Evolutionary conservation across 345 rosid species (phyloP).

Genomic region (Odontarrhena argentea): DNA sequence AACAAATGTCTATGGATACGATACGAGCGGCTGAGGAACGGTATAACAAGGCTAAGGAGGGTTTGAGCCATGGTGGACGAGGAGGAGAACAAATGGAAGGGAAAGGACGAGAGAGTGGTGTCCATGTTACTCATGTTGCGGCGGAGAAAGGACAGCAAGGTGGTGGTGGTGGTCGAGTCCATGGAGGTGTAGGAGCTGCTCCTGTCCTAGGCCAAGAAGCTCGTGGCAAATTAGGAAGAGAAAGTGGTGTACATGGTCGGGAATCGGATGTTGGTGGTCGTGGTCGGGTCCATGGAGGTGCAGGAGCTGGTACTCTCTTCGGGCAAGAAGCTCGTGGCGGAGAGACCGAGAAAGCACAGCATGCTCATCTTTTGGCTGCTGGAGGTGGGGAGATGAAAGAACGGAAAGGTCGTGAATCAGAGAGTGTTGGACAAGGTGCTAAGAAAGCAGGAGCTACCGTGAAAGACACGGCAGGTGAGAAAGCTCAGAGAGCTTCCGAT

Average conservation of each 20-base stretch:
- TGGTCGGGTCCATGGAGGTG: conserved; percentile 22
- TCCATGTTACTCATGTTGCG: conserved; percentile 24
- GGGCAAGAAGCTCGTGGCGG: conserved; percentile 31
- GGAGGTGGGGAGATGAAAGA: conserved; percentile 35
- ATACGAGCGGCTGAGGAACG: conserved; percentile 54
- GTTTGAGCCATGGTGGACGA: conserved; percentile 35
- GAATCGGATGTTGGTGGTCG: background rate
- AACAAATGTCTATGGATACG: conserved; percentile 54
- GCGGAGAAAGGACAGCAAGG: background rate
- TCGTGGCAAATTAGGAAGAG: conserved; percentile 25
- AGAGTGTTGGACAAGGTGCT: conserved; percentile 31
- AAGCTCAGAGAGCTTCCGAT: conserved; percentile 35
- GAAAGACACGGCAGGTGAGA: conserved; percentile 33
- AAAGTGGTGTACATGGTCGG: conserved; percentile 1
- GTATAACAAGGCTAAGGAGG: conserved; percentile 52
- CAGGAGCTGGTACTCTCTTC: conserved; percentile 12
- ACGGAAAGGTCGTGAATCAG: conserved; percentile 21
- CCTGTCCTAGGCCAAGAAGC: conserved; percentile 19
- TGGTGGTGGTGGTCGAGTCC: conserved; percentile 7
- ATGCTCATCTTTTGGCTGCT: conserved; percentile 26
- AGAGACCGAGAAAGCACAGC: conserved; percentile 23
- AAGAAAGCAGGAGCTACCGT: conserved; percentile 26
- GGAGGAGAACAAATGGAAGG: conserved; percentile 21
- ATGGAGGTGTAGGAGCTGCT: conserved; percentile 27
- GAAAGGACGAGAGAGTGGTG: conserved; percentile 26